Conservation (phyloP, 1,284 basidiomycete genomes). For the Irpex rosettiformis region DNA sequence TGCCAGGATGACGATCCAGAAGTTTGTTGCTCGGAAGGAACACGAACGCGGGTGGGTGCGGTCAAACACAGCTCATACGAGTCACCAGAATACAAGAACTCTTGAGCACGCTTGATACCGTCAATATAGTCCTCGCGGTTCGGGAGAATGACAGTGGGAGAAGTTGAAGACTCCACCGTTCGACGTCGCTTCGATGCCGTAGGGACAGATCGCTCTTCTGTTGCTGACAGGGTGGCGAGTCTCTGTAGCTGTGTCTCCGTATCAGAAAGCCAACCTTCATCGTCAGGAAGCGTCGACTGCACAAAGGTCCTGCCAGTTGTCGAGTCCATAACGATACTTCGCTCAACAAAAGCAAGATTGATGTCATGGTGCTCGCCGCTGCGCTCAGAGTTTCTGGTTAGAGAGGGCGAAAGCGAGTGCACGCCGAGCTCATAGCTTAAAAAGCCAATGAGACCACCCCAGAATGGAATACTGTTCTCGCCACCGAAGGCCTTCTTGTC, state of each 20-base stretch:
- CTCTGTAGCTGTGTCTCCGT: slow-evolving; percentile 26
- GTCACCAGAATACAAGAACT: slow-evolving; percentile 80
- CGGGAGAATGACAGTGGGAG: slow-evolving; percentile 45
- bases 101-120: slow-evolving; percentile 73
- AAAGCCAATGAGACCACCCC: slow-evolving; percentile 73
- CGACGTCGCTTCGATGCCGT: slow-evolving; percentile 4
- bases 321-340: slow-evolving; percentile 68
- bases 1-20: slow-evolving; percentile 61
- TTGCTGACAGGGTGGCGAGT: slow-evolving; percentile 20
- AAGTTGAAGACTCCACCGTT: slow-evolving; percentile 4
- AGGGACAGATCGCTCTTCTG: slow-evolving; percentile 2
- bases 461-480: slow-evolving; percentile 57
- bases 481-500: slow-evolving; percentile 42
- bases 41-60: slow-evolving; percentile 60
- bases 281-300: slow-evolving; percentile 60
- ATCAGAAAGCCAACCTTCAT: slow-evolving; percentile 53
- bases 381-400: slow-evolving; percentile 26
- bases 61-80: slow-evolving; percentile 98
- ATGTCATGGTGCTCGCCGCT: slow-evolving; percentile 56
- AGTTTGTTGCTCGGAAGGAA: slow-evolving; percentile 33
- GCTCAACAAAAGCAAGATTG: slow-evolving; percentile 70
- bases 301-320: slow-evolving; percentile 46
- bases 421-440: slow-evolving; percentile 78
- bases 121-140: slow-evolving; percentile 63
- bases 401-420: slow-evolving; percentile 38